These are phyloP conservation scores for Prunus mira DNA, from an alignment of 306 rosid genomes.

Conservation along the genomic window DNA sequence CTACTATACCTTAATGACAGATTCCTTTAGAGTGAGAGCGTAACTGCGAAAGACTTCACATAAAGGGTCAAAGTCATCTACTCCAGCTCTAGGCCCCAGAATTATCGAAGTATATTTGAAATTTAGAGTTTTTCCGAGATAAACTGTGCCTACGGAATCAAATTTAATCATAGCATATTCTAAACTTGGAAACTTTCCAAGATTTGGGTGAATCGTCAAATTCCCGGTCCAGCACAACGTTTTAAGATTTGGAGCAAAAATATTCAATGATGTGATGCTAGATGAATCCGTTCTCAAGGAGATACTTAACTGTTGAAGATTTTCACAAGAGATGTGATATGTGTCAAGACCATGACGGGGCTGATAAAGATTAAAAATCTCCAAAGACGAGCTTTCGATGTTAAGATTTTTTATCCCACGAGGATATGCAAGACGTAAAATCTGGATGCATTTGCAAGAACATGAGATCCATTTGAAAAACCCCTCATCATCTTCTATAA, in stretches of 20 bases:
- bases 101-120: not conserved
- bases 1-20: too few species aligned
- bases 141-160: not conserved
- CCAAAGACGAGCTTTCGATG: not conserved
- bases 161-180: not conserved
- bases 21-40: too few species aligned
- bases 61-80: too few species aligned
- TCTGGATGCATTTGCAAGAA: not conserved
- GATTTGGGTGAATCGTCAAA: not conserved
- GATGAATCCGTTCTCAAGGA: not conserved
- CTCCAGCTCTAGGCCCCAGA: not conserved
- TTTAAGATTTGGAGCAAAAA: slow-evolving; percentile 3
- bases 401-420: not conserved
- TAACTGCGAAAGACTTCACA: too few species aligned
- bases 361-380: too few species aligned
- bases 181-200: not conserved
- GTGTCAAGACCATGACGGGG: too few species aligned
- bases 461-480: not conserved
- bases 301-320: not conserved
- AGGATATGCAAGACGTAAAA: too few species aligned
- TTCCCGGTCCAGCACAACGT: not conserved
- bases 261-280: not conserved
- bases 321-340: not conserved
- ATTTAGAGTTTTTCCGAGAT: not conserved
- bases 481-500: not conserved